Conservation (phyloP, 345 rosid genomes). For the Passiflora organensis region DNA sequence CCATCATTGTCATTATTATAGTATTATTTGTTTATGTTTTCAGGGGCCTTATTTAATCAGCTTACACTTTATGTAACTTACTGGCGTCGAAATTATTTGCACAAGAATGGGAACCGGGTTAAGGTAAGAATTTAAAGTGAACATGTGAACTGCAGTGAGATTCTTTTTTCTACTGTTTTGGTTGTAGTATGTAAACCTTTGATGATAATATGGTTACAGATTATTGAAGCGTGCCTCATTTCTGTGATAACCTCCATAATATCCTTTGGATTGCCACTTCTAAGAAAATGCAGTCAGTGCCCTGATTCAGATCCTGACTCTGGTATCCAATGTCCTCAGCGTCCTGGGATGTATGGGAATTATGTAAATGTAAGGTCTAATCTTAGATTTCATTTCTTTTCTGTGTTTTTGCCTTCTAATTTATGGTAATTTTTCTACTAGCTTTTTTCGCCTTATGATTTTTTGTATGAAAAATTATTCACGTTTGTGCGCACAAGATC, state of each 20-base stretch:
- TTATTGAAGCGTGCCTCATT: slow-evolving; percentile 93
- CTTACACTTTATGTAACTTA: slow-evolving; percentile 72
- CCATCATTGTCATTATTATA: neutral
- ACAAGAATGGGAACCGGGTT: slow-evolving; percentile 77
- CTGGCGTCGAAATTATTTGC: slow-evolving; percentile 87
- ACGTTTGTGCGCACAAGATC: too few species aligned
- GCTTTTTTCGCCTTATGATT: too few species aligned
- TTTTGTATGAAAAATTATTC: too few species aligned
- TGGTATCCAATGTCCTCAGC: slow-evolving; percentile 75
- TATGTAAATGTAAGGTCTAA: slow-evolving; percentile 72
- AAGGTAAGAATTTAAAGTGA: slow-evolving; percentile 43
- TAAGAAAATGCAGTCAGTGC: slow-evolving; percentile 88
- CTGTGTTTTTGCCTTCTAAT: neutral
- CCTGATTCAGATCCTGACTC: slow-evolving; percentile 69
- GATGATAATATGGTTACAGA: slow-evolving; percentile 35
- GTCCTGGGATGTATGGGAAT: slow-evolving; percentile 95
- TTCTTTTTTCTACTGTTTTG: slow-evolving; percentile 10
- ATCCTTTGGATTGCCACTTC: slow-evolving; percentile 88
- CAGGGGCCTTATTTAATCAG: slow-evolving; percentile 95
- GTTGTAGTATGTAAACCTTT: neutral
- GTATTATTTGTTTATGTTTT: neutral
- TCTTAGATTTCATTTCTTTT: slow-evolving; percentile 7
- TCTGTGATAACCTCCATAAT: slow-evolving; percentile 77
- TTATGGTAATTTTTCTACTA: too few species aligned
- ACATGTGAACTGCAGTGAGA: neutral